These are phyloP conservation scores for Globisporangium perplexum DNA, from an alignment of 352 stramenopile genomes.

Conservation along the genomic window DNA sequence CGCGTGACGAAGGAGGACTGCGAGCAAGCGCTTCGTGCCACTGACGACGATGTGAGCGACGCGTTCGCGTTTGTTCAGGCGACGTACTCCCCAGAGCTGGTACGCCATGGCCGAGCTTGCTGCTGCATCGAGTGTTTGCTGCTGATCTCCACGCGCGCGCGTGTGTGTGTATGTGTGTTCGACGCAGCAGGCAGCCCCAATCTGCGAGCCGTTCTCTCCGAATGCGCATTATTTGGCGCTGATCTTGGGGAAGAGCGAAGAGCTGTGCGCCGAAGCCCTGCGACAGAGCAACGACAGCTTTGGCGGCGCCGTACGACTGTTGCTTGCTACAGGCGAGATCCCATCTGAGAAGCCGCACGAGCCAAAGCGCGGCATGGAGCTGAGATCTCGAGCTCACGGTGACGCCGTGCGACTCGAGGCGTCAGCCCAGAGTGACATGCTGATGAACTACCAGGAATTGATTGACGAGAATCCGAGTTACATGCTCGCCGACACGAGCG, in stretches of 20 bases:
- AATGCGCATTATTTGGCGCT: conserved; percentile 45
- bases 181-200: background rate
- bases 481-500: conserved; percentile 53
- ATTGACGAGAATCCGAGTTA: conserved; percentile 82
- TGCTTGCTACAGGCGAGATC: conserved; percentile 32
- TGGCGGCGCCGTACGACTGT: conserved; percentile 42
- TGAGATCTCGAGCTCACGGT: background rate
- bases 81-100: conserved; percentile 10
- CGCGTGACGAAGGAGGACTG: conserved; percentile 23
- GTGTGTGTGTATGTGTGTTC: background rate
- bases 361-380: background rate
- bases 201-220: conserved; percentile 24
- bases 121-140: background rate
- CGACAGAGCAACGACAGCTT: conserved; percentile 45
- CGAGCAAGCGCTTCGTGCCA: conserved; percentile 31
- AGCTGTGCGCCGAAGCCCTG: conserved; percentile 55
- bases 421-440: conserved; percentile 4
- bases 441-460: conserved; percentile 58
- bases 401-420: conserved; percentile 2
- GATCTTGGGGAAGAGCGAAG: conserved; percentile 38
- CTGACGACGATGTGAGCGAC: conserved; percentile 24
- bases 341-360: background rate
- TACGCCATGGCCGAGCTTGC: conserved; percentile 1
- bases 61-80: conserved; percentile 15
- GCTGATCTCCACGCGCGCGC: background rate